Evolutionary conservation across 768 basidiomycete species (phyloP).

Genomic region (Suillus discolor): DNA sequence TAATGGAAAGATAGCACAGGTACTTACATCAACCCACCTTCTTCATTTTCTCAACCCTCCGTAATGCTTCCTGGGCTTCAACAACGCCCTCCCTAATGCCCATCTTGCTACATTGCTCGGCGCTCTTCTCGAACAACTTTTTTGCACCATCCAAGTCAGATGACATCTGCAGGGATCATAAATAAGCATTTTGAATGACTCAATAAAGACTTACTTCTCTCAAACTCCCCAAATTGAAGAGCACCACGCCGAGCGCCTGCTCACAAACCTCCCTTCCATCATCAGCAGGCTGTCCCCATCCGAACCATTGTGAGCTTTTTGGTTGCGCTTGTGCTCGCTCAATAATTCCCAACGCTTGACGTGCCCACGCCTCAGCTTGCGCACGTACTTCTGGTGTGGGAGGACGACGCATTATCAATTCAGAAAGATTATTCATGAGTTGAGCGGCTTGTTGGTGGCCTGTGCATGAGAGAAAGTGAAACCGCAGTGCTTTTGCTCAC

Average conservation of each 20-base stretch:
- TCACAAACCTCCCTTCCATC: conserved; percentile 48
- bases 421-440: conserved; percentile 51
- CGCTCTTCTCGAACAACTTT: conserved; percentile 34
- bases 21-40: neutral
- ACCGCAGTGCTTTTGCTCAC: conserved; percentile 34
- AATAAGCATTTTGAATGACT: neutral
- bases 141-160: conserved; percentile 31
- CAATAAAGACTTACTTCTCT: conserved; percentile 38
- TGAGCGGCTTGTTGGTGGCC: conserved; percentile 39
- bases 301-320: conserved; percentile 12
- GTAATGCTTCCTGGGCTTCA: conserved; percentile 36
- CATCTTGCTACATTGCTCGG: conserved; percentile 32
- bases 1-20: neutral
- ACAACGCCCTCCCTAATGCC: conserved; percentile 37
- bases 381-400: conserved; percentile 39
- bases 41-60: conserved; percentile 25
- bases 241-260: conserved; percentile 52
- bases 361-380: conserved; percentile 65
- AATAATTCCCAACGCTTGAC: conserved; percentile 44
- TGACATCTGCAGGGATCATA: conserved; percentile 32
- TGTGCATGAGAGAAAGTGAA: neutral
- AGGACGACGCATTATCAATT: conserved; percentile 39
- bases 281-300: conserved; percentile 18
- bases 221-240: conserved; percentile 65
- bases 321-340: conserved; percentile 27